Conservation (phyloP, 371 early-diverging fungal species). For the Paramicrosporidium saccamoebae region DNA sequence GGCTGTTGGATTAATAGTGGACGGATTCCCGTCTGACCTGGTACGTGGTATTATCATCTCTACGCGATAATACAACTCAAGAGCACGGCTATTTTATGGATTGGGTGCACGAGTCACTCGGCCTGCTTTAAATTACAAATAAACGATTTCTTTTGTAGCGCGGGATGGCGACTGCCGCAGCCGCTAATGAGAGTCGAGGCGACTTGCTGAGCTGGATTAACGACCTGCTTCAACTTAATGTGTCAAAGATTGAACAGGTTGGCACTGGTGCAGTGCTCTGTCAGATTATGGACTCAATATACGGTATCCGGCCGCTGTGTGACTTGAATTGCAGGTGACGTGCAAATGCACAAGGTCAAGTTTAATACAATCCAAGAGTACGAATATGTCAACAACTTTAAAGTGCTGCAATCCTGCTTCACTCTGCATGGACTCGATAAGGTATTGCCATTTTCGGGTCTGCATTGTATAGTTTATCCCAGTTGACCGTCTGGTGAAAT, state of each 20-base stretch:
- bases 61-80: too few relatives aligned
- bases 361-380: slow-evolving; percentile 67
- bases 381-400: slow-evolving; percentile 63
- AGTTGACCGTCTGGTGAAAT: slow-evolving; percentile 48
- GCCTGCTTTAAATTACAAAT: too few relatives aligned
- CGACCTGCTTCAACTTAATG: slow-evolving; percentile 42
- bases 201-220: slow-evolving; percentile 74
- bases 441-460: slow-evolving; percentile 3
- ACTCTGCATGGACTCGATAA: slow-evolving; percentile 33
- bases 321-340: slow-evolving; percentile 12
- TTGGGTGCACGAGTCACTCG: too few relatives aligned
- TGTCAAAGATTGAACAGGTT: slow-evolving; percentile 68
- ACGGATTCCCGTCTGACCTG: too few relatives aligned
- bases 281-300: slow-evolving; percentile 75
- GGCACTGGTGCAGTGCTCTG: slow-evolving; percentile 66
- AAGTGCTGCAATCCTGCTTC: slow-evolving; percentile 47
- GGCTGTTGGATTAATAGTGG: too few relatives aligned
- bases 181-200: slow-evolving; percentile 44
- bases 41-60: too few relatives aligned
- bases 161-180: too few relatives aligned
- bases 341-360: slow-evolving; percentile 47
- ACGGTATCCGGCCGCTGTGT: slow-evolving; percentile 3
- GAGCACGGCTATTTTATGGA: too few relatives aligned
- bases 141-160: too few relatives aligned
- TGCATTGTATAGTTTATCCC: slow-evolving; percentile 18